Evolutionary conservation across 2,329 filamentous ascomycete species (phyloP), one percentile per base, ranked within the genome.

Genomic region (Pezicula neosporulosa): DNA sequence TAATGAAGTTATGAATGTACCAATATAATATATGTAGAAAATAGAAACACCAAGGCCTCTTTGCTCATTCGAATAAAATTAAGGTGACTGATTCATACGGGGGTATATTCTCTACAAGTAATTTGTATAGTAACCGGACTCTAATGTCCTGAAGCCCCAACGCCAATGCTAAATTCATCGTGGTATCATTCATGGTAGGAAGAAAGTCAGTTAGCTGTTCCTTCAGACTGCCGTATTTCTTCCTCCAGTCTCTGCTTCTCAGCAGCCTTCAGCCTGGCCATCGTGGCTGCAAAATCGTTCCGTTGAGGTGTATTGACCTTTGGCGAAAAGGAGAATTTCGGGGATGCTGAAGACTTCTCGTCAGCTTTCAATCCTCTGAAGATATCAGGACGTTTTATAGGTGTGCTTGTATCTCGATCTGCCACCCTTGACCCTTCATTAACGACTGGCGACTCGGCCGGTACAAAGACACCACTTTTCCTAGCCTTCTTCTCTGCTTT

Each of bases 261-360:
- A 21, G 80, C 80, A 50, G 76, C 80, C 56, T 78, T 77, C 38
- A 85, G 57, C 50, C 79, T 73, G 53, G 78, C 82, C 69, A 83
- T 73, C 1, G 77, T 82, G 44, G 68, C 63, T 33, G 71, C 61
- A 51, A 66, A 66, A 47, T 66, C 63, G 38, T 58, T 63, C 56
- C 58, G 59, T 45, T 58, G 58, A 10, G 57, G 58, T 43, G 59
- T 63, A 8, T 57, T 51, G 10, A 57, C 60, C 42, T 41, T 57
- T 8, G 59, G 62, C 48, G 56, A 66, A 50, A 66, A 66, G 10
- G 65, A 62, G 50, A 63, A 67, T 56, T 64, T 65, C 15, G 66
- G 57, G 56, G 57, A 58, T 50, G 64, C 61, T 62, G 63, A 63
- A 63, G 63, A 70, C 66, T 68, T 67, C 50, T 66, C 63, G 66